phyloP scores from a whole-genome alignment of 140 eudicot species.

The Anethum foeniculum region DNA sequence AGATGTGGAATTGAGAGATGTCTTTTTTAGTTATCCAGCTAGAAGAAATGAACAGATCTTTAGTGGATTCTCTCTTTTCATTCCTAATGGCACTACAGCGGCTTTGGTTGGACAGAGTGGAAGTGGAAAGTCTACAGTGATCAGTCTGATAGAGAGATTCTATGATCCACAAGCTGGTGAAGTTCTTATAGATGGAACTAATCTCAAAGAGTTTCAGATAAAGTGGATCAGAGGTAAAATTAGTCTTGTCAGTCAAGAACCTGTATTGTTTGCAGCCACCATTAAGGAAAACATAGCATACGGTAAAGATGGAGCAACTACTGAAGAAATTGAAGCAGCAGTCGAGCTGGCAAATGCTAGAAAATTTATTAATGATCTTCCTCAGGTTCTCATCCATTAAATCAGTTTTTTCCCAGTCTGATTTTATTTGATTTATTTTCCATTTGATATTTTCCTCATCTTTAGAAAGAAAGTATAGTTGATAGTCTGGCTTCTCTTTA shows the following conservation, averaged over 20 bases:
- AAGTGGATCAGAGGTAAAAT: conserved; percentile 27
- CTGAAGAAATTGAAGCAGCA: conserved; percentile 18
- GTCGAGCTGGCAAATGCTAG: conserved; percentile 25
- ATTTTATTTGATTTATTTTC: background rate
- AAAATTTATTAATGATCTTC: conserved; percentile 21
- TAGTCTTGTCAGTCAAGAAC: conserved; percentile 32
- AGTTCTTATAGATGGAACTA: conserved; percentile 25
- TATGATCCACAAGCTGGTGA: conserved; percentile 27
- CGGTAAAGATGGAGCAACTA: conserved; percentile 27
- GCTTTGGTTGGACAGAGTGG: conserved; percentile 16
- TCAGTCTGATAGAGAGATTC: conserved; percentile 27
- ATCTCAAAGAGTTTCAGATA: conserved; percentile 16
- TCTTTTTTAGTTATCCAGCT: conserved; percentile 9
- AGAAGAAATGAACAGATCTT: conserved; percentile 10
- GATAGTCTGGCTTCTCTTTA: background rate
- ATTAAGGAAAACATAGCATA: conserved; percentile 28
- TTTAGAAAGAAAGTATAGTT: background rate
- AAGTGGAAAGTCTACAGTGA: conserved; percentile 23
- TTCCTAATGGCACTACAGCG: conserved; percentile 11
- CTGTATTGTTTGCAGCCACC: conserved; percentile 26
- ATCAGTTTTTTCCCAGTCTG: background rate
- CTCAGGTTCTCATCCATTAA: conserved; percentile 11
- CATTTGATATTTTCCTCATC: background rate
- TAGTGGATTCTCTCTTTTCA: conserved; percentile 5
- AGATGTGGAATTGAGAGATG: conserved; percentile 9